Conservation (phyloP, 2,329 filamentous ascomycete genomes). For the Trichothecium sympodiale region DNA sequence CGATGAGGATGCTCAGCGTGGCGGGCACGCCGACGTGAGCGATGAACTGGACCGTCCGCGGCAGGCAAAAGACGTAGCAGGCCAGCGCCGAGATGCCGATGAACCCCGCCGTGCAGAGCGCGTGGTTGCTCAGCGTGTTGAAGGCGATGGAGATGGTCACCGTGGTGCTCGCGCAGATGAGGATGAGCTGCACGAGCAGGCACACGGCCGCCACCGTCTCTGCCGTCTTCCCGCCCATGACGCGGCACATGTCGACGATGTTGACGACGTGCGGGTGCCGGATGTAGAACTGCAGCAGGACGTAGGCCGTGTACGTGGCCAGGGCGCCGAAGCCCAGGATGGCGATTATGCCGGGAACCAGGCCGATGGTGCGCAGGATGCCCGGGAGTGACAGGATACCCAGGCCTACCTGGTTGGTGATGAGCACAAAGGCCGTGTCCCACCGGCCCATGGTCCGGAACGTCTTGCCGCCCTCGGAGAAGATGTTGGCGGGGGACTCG, state of each 20-base stretch:
- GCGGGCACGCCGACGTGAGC: conserved; percentile 17
- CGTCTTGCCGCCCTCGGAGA: conserved; percentile 18
- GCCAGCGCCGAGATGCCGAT: conserved; percentile 50
- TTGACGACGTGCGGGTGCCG: conserved; percentile 58
- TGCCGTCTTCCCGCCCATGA: conserved; percentile 27
- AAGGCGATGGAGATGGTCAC: conserved; percentile 56
- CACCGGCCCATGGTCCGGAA: conserved; percentile 22
- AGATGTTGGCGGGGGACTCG: conserved; percentile 10
- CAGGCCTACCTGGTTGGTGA: conserved; percentile 23
- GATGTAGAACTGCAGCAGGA: conserved; percentile 54
- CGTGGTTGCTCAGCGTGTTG: conserved; percentile 54
- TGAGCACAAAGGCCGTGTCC: conserved; percentile 20
- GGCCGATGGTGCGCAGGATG: conserved; percentile 55
- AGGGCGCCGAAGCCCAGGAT: conserved; percentile 54
- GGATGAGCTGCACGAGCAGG: conserved; percentile 62
- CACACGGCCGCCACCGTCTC: conserved; percentile 35
- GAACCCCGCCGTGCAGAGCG: conserved; percentile 56
- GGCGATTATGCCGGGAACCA: conserved; percentile 57
- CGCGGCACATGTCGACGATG: conserved; percentile 57
- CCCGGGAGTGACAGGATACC: conserved; percentile 59
- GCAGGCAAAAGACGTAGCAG: conserved; percentile 53
- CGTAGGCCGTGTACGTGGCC: conserved; percentile 46
- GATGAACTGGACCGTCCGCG: conserved; percentile 47
- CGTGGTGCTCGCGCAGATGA: conserved; percentile 57
- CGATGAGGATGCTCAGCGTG: conserved; percentile 21